Evolutionary conservation across 73 alveolate genomes (phyloP).

Genomic region (Effrenium voratum): DNA sequence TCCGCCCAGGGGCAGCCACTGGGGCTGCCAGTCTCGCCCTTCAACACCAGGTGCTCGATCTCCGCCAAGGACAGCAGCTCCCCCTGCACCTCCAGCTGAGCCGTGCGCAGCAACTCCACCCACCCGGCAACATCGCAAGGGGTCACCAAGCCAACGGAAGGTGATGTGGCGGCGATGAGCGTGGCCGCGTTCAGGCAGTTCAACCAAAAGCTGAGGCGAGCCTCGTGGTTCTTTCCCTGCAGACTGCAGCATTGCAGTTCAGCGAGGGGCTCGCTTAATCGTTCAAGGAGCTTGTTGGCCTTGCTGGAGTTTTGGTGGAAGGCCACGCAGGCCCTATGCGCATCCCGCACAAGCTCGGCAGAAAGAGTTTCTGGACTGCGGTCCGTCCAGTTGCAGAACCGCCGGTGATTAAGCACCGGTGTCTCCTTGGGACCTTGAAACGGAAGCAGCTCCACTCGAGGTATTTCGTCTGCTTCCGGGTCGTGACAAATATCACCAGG

Average conservation of each 20-base stretch:
- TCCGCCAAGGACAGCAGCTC: constrained; percentile 22
- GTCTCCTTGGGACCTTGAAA: constrained; percentile 79
- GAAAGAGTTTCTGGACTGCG: constrained; percentile 50
- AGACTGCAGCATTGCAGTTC: constrained; percentile 66
- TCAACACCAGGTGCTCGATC: background rate
- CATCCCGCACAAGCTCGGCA: constrained; percentile 16
- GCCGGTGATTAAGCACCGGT: constrained; percentile 85
- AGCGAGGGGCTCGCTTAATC: constrained; percentile 61
- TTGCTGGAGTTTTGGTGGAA: background rate
- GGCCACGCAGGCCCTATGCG: constrained; percentile 28
- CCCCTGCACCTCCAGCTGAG: constrained; percentile 79
- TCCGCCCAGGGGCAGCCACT: background rate
- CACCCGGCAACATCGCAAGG: background rate
- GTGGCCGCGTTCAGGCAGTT: constrained; percentile 80
- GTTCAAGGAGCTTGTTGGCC: constrained; percentile 49
- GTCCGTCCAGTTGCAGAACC: constrained; percentile 81
- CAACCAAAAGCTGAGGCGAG: constrained; percentile 64
- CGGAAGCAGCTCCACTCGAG: constrained; percentile 65
- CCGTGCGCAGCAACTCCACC: constrained; percentile 45
- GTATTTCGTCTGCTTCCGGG: background rate
- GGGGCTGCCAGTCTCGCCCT: background rate
- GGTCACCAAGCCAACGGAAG: background rate
- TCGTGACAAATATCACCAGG: background rate
- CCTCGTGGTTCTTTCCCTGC: constrained; percentile 57
- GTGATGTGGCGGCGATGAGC: constrained; percentile 33